Evolutionary conservation across 78 protist species (phyloP).

Genomic region (Planoprotostelium fungivorum): DNA sequence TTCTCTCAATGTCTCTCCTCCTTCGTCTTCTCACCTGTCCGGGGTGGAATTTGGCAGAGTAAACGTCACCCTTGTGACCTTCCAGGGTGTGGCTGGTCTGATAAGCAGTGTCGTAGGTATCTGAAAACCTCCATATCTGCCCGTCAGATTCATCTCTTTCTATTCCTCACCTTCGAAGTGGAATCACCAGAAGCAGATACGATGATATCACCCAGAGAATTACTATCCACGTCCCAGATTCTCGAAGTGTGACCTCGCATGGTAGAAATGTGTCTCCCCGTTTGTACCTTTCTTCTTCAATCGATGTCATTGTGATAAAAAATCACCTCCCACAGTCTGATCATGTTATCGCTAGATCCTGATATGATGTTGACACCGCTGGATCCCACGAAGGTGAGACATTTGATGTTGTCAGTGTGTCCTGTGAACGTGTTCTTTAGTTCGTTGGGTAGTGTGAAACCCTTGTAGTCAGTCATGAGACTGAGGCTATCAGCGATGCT

Average conservation of each 20-base stretch:
- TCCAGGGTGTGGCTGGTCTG: conserved; percentile 11
- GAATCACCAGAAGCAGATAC: conserved; percentile 67
- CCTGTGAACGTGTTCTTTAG: conserved; percentile 23
- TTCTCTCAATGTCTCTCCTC: background rate
- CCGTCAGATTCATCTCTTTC: background rate
- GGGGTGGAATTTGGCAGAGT: conserved; percentile 61
- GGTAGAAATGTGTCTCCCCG: conserved; percentile 11
- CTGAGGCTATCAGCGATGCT: background rate
- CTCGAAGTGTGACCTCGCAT: conserved; percentile 43
- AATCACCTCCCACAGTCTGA: conserved; percentile 18
- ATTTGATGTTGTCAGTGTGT: conserved; percentile 73
- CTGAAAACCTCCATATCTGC: background rate
- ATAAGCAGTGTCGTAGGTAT: background rate
- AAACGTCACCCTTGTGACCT: conserved; percentile 68
- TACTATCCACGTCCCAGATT: conserved; percentile 57
- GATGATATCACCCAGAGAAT: conserved; percentile 12
- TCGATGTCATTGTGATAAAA: background rate
- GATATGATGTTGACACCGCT: conserved; percentile 42
- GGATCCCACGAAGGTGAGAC: conserved; percentile 57
- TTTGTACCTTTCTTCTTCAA: conserved; percentile 22
- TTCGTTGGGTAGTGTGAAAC: conserved; percentile 73
- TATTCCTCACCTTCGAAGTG: conserved; percentile 41
- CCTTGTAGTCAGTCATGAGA: conserved; percentile 64
- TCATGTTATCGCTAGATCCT: conserved; percentile 60
- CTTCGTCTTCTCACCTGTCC: conserved; percentile 11